Conservation (phyloP, 2,329 filamentous ascomycete genomes). For the Talaromyces albobiverticillius region DNA sequence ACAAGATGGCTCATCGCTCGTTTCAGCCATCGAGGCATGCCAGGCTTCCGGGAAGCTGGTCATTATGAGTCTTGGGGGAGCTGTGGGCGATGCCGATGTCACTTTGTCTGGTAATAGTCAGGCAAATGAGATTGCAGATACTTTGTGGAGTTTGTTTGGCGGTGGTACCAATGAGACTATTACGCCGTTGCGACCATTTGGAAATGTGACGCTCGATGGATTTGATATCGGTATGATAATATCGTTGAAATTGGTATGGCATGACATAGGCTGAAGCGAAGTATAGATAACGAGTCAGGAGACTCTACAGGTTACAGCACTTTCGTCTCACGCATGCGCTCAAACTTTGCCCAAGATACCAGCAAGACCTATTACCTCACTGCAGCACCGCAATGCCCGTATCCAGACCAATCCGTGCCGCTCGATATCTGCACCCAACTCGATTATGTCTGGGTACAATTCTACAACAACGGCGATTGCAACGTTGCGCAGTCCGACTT, state of each 20-base stretch:
- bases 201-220: constrained; percentile 48
- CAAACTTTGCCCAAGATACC: constrained; percentile 35
- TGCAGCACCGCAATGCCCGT: constrained; percentile 51
- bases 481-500: constrained; percentile 5
- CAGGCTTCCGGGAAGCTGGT: constrained; percentile 45
- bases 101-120: constrained; percentile 8
- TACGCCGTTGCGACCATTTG: constrained; percentile 48
- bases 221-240: constrained; percentile 36
- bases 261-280: neutral
- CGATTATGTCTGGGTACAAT: constrained; percentile 56
- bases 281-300: constrained; percentile 12
- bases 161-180: constrained; percentile 25
- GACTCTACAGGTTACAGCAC: constrained; percentile 29
- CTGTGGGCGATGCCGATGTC: constrained; percentile 32
- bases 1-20: constrained; percentile 38
- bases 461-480: constrained; percentile 53
- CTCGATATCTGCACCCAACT: constrained; percentile 44
- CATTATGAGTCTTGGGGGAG: constrained; percentile 46
- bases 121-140: constrained; percentile 29
- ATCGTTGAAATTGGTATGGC: neutral
- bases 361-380: constrained; percentile 49
- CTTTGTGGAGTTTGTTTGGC: constrained; percentile 45
- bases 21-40: constrained; percentile 42
- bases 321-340: constrained; percentile 48
- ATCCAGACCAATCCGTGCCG: constrained; percentile 47